These are phyloP conservation scores for Microstegium vimineum DNA, from an alignment of 176 grass and related monocot genomes.

Conservation along the genomic window DNA sequence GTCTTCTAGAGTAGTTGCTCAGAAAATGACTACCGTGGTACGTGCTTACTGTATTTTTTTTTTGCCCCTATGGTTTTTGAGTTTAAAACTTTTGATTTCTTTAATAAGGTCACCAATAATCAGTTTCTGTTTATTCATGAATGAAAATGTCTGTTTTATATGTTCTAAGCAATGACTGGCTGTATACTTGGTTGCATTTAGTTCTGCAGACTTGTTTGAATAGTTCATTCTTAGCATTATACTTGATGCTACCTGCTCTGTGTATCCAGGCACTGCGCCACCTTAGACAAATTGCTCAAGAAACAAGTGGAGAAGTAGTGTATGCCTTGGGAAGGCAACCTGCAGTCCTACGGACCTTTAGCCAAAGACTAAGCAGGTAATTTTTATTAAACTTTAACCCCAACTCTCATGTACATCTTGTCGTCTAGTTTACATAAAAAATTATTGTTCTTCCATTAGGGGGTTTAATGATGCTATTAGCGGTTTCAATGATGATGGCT, in stretches of 20 bases:
- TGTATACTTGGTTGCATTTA: not conserved
- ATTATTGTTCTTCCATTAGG: conserved; percentile 34
- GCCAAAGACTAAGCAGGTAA: conserved; percentile 88
- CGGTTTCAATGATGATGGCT: conserved; percentile 94
- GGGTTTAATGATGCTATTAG: conserved; percentile 97
- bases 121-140: conserved; percentile 15
- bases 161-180: not conserved
- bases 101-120: not conserved
- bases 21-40: conserved; percentile 94
- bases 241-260: conserved; percentile 13
- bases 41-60: conserved; percentile 4
- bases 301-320: conserved; percentile 84
- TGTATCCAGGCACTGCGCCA: conserved; percentile 80
- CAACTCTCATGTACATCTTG: not conserved
- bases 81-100: not conserved
- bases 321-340: conserved; percentile 86
- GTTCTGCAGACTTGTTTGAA: not conserved
- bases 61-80: not conserved
- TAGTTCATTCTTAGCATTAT: conserved; percentile 3
- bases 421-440: not conserved
- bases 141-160: not conserved
- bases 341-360: conserved; percentile 81
- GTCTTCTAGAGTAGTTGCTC: conserved; percentile 86
- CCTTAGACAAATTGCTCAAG: conserved; percentile 97
- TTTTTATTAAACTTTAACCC: conserved; percentile 2